phyloP scores from a whole-genome alignment of 352 stramenopile species.

The Globisporangium viniferum region DNA sequence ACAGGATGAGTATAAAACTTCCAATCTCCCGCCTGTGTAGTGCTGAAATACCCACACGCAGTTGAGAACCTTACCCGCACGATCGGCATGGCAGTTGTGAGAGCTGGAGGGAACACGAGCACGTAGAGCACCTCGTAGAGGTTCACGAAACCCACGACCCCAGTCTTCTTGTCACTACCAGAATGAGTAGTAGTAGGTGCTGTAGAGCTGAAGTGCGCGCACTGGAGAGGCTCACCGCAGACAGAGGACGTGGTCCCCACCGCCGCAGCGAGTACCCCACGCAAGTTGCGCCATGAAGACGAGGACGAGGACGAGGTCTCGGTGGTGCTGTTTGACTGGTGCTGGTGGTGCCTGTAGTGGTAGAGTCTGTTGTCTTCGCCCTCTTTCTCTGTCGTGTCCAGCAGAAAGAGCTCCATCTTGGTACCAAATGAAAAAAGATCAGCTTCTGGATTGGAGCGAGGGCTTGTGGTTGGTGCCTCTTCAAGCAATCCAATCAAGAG shows the following conservation, averaged over 20 bases:
- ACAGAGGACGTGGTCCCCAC: constrained; percentile 48
- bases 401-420: constrained; percentile 50
- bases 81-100: constrained; percentile 15
- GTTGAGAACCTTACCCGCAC: constrained; percentile 15
- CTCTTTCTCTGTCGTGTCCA: constrained; percentile 66
- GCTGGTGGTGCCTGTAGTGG: constrained; percentile 21
- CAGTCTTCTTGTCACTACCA: neutral
- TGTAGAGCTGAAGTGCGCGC: constrained; percentile 26
- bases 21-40: neutral
- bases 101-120: constrained; percentile 32
- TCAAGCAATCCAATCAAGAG: constrained; percentile 5
- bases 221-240: constrained; percentile 39
- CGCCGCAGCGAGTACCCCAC: constrained; percentile 54
- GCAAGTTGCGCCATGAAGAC: constrained; percentile 36
- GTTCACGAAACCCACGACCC: constrained; percentile 42
- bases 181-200: neutral
- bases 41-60: neutral
- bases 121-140: constrained; percentile 55
- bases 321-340: neutral
- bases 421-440: neutral
- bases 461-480: neutral
- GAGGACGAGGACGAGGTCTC: neutral
- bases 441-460: too few relatives aligned
- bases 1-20: neutral
- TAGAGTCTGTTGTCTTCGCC: constrained; percentile 68